Evolutionary conservation across 768 basidiomycete species (phyloP), one percentile per base, ranked within the genome.

Genomic region (Mycena crocata): DNA sequence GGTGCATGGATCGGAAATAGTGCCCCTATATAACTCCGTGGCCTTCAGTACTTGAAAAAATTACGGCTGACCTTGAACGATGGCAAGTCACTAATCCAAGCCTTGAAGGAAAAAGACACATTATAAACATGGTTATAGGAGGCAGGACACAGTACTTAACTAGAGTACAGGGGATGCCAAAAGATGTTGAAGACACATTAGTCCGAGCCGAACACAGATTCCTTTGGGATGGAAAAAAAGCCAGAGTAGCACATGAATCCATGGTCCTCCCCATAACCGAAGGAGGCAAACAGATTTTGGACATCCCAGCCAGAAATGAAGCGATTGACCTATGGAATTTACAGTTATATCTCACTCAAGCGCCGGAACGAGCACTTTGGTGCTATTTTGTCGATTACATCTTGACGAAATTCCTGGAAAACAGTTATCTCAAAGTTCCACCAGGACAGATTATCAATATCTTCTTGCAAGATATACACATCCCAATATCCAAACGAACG

Each of bases 1-100:
- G 52, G 52, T 5, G 51, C 51, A 37, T 54, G 51, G 51, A 54
- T 54, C 5, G 51, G 51, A 54, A 54, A 54, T 37, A 37, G 17
- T 37, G 10, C n/a, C 45, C 19, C 21, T 46, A 46, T 26, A 46
- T 46, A 10, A 46, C 45, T 7, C 46, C 44, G 14, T 45, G 44
- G 44, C 44, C 44, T 3, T 3, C 44, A 5, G 44, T 45, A 8
- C n/a, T 45, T 6, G 44, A 45, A 45, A 45, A 24, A 14, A 45
- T 45, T 24, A 6, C 44, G 8, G 24, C 7, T 24, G 44, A 45
- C n/a, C 44, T 45, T 5, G 14, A 45, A 21, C n/a, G 23, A 8
- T 45, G 44, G 44, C 2, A 2, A 45, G 5, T 24, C n/a, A 23
- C 44, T 23, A 23, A n/a, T 3, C 44, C 44, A 14, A 24, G 44